Percentiles rank a stretch among this genome's conserved stretches.
phyloP scores from a whole-genome alignment of 2,329 filamentous ascomycete species.

The Pseudogymnoascus sp. region DNA sequence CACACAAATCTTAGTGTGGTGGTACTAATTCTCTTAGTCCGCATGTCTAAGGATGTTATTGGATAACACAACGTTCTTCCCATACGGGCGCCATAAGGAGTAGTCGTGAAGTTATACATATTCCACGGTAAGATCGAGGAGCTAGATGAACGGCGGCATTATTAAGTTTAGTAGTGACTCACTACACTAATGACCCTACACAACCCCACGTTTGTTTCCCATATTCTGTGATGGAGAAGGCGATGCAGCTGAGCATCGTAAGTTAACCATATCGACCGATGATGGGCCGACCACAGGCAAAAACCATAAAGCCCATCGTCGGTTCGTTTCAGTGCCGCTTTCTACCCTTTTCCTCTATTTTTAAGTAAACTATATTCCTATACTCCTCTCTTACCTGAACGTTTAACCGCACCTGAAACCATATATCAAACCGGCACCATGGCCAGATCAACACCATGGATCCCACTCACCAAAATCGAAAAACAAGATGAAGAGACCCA shows the following conservation, averaged over 20 bases:
- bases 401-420: not conserved
- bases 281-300: not conserved
- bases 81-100: not conserved
- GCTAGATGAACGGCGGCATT: not conserved
- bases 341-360: not conserved
- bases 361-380: not conserved
- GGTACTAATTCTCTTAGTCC: not conserved
- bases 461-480: not conserved
- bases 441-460: not conserved
- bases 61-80: not conserved
- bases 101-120: not conserved
- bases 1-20: not conserved
- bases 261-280: not conserved
- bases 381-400: not conserved
- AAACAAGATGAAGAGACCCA: not conserved
- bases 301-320: not conserved
- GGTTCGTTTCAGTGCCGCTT: not conserved
- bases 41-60: not conserved
- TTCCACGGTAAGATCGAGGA: not conserved
- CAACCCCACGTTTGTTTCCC: not conserved
- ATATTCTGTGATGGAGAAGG: not conserved
- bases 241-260: slow-evolving; percentile 3
- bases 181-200: not conserved
- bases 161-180: not conserved
- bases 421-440: not conserved